phyloP scores from a whole-genome alignment of 306 rosid species.

The cucumber (Cucumis sativus) region DNA sequence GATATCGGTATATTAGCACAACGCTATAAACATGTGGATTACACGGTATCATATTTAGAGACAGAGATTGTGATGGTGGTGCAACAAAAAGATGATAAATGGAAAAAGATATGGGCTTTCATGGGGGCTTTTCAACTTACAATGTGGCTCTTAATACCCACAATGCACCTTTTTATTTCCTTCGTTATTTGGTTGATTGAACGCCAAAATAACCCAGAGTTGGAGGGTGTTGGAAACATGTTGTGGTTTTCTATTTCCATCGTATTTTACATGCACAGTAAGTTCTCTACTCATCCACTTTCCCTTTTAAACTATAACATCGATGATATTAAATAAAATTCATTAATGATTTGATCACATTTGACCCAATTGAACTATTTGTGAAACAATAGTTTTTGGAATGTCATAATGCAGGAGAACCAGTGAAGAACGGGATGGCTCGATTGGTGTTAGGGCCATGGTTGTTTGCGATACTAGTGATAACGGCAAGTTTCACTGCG shows the following conservation, averaged over 20 bases:
- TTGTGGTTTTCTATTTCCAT: slow-evolving; percentile 46
- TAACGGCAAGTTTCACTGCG: slow-evolving; percentile 37
- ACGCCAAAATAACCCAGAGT: slow-evolving; percentile 23
- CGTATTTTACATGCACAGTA: slow-evolving; percentile 40
- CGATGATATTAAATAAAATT: too few relatives aligned
- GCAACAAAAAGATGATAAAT: slow-evolving; percentile 11
- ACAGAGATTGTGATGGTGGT: slow-evolving; percentile 43
- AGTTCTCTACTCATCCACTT: slow-evolving; percentile 2
- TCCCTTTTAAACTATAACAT: background rate
- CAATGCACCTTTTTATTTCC: slow-evolving; percentile 34
- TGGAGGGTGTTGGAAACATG: slow-evolving; percentile 30
- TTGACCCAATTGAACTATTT: background rate
- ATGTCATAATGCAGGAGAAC: slow-evolving; percentile 29
- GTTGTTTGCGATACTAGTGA: slow-evolving; percentile 39
- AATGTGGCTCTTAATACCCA: slow-evolving; percentile 36
- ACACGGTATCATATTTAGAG: slow-evolving; percentile 33
- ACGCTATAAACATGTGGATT: slow-evolving; percentile 26
- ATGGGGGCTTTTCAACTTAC: slow-evolving; percentile 19
- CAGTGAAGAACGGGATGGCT: slow-evolving; percentile 33
- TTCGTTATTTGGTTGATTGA: slow-evolving; percentile 42
- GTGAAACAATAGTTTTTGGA: background rate
- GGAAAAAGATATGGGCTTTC: slow-evolving; percentile 30
- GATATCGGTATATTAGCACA: slow-evolving; percentile 29
- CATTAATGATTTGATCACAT: background rate
- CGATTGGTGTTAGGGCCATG: slow-evolving; percentile 46